These are phyloP conservation scores for Cercospora zeae-maydis DNA, from an alignment of 2,329 filamentous ascomycete genomes.

Conservation along the genomic window DNA sequence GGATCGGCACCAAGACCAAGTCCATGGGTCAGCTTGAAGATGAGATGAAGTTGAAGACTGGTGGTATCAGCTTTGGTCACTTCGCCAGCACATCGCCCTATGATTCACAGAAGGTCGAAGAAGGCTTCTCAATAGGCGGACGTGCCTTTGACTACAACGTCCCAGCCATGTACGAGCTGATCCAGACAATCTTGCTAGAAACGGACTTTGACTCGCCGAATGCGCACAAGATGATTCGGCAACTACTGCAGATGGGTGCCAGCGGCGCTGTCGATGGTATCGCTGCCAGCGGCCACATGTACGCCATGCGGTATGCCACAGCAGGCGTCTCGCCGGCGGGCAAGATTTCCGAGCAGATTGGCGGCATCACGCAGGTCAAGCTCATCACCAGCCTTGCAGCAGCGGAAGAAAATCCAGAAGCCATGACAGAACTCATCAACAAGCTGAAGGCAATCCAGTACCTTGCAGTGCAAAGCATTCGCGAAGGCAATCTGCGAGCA, in stretches of 20 bases:
- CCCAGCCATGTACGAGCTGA: conserved; percentile 81
- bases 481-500: conserved; percentile 62
- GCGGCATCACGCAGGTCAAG: conserved; percentile 85
- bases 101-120: conserved; percentile 66
- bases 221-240: conserved; percentile 75
- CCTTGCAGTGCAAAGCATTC: conserved; percentile 63
- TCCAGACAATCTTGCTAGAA: conserved; percentile 75
- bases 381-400: conserved; percentile 75
- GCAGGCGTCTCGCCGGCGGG: conserved; percentile 70
- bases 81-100: conserved; percentile 75
- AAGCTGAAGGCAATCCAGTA: conserved; percentile 84
- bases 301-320: conserved; percentile 78
- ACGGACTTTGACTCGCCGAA: conserved; percentile 85
- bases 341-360: conserved; percentile 76
- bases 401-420: conserved; percentile 67
- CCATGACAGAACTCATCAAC: conserved; percentile 54
- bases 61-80: conserved; percentile 80
- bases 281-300: conserved; percentile 84
- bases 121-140: conserved; percentile 80
- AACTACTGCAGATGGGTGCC: conserved; percentile 79
- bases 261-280: conserved; percentile 90
- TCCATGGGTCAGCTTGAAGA: conserved; percentile 95
- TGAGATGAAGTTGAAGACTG: conserved; percentile 91
- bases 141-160: conserved; percentile 89
- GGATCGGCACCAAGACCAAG: conserved; percentile 81